Evolutionary conservation across 768 basidiomycete genomes (phyloP).

Genomic region (Hericium erinaceus): DNA sequence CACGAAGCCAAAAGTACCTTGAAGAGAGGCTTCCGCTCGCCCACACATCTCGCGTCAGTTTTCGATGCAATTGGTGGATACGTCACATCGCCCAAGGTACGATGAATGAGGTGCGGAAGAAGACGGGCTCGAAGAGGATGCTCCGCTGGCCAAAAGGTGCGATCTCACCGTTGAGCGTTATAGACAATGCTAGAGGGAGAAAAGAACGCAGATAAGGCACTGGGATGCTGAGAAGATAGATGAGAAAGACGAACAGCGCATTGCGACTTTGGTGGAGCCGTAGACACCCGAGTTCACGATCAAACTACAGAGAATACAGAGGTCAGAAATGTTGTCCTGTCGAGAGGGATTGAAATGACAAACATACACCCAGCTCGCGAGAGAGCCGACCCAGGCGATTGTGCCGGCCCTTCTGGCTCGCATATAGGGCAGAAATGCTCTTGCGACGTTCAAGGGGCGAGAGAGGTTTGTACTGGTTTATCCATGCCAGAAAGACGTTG

Average conservation of each 20-base stretch:
- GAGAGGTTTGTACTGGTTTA: conserved; percentile 15
- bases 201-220: too few relatives aligned
- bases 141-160: background rate
- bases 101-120: background rate
- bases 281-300: background rate
- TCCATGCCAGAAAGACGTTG: too few relatives aligned
- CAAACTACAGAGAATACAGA: background rate
- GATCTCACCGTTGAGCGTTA: background rate
- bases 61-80: background rate
- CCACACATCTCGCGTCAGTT: background rate
- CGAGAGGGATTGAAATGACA: background rate
- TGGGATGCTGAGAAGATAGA: too few relatives aligned
- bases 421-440: conserved; percentile 16
- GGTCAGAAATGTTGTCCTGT: background rate
- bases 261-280: background rate
- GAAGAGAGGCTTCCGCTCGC: background rate
- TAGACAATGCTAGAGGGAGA: background rate
- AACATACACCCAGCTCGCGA: conserved; percentile 3
- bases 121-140: background rate
- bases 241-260: too few relatives aligned
- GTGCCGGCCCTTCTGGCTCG: conserved; percentile 12
- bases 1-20: background rate
- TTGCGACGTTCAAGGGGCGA: conserved; percentile 13
- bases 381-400: conserved; percentile 11
- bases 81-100: background rate